A percentile compares a stretch with the other conserved stretches of the same genome.
Evolutionary conservation across 2,329 filamentous ascomycete species (phyloP).

Genomic region (Fusarium abutilonis): DNA sequence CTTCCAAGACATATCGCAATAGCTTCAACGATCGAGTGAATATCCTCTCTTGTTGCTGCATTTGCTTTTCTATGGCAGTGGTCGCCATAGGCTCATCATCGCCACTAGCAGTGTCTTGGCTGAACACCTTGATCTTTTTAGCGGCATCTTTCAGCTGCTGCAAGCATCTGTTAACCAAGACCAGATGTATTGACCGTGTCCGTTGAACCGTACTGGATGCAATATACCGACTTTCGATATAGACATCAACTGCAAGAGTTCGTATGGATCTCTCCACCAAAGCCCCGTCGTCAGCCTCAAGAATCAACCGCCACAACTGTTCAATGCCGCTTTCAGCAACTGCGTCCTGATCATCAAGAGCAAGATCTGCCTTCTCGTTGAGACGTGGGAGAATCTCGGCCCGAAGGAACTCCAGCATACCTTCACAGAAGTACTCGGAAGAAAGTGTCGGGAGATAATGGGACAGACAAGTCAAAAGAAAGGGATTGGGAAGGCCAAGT

Average conservation of each 20-base stretch:
- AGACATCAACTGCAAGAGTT: conserved; percentile 75
- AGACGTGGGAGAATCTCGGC: conserved; percentile 60
- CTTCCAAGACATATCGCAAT: conserved; percentile 72
- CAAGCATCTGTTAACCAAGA: conserved; percentile 78
- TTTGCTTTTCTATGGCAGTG: conserved; percentile 58
- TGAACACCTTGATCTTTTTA: conserved; percentile 58
- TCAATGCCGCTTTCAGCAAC: conserved; percentile 67
- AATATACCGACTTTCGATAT: conserved; percentile 69
- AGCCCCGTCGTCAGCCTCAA: conserved; percentile 71
- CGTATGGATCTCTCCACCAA: conserved; percentile 75
- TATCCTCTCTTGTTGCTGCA: conserved; percentile 62
- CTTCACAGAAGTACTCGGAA: conserved; percentile 67
- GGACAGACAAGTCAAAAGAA: conserved; percentile 63
- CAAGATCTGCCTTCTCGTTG: conserved; percentile 55
- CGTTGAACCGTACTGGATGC: conserved; percentile 59
- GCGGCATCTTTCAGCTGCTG: conserved; percentile 74
- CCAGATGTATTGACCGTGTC: conserved; percentile 70
- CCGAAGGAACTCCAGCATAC: conserved; percentile 71
- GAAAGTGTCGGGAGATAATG: conserved; percentile 67
- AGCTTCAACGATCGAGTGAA: conserved; percentile 77
- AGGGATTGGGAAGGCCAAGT: conserved; percentile 60
- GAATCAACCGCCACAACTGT: conserved; percentile 83
- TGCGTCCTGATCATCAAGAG: conserved; percentile 62
- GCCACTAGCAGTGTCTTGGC: conserved; percentile 54
- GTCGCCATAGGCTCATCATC: conserved; percentile 65